phyloP scores from a whole-genome alignment of 1,284 basidiomycete species.

The Trichosporon faecale region DNA sequence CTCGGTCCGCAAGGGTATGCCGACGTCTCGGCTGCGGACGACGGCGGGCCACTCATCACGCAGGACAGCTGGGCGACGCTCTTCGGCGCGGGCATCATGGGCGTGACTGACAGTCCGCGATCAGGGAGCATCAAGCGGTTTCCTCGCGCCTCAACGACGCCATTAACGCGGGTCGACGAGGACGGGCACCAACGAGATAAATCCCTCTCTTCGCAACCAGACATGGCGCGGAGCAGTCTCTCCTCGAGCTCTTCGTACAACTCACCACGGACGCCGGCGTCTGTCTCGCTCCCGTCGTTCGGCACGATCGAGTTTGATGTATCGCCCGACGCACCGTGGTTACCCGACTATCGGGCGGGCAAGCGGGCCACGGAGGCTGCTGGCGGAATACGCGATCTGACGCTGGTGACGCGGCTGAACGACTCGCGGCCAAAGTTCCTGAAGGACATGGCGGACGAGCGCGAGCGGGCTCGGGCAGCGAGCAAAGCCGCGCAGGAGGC shows the following conservation, averaged over 20 bases:
- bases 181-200: background rate
- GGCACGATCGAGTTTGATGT: slow-evolving; percentile 51
- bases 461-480: slow-evolving; percentile 1
- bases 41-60: slow-evolving; percentile 40
- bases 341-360: slow-evolving; percentile 7
- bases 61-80: slow-evolving; percentile 39
- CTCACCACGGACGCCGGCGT: slow-evolving; percentile 30
- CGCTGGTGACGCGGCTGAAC: slow-evolving; percentile 32
- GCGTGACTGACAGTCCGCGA: slow-evolving; percentile 27
- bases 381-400: slow-evolving; percentile 34
- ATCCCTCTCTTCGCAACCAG: background rate
- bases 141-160: slow-evolving; percentile 17
- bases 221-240: slow-evolving; percentile 15
- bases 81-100: slow-evolving; percentile 25
- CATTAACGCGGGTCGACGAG: slow-evolving; percentile 19
- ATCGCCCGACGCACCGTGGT: slow-evolving; percentile 28
- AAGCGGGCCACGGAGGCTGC: background rate
- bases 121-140: slow-evolving; percentile 17
- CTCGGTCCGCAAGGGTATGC: slow-evolving; percentile 23
- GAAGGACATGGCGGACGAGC: slow-evolving; percentile 30
- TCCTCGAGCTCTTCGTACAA: slow-evolving; percentile 24
- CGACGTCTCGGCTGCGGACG: slow-evolving; percentile 19
- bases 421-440: slow-evolving; percentile 35
- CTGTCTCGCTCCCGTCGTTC: slow-evolving; percentile 30
- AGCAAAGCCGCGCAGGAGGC: background rate